Base-by-base conservation (phyloP, 805 yeast genomes). In the Candida dajiaensis region DNA sequence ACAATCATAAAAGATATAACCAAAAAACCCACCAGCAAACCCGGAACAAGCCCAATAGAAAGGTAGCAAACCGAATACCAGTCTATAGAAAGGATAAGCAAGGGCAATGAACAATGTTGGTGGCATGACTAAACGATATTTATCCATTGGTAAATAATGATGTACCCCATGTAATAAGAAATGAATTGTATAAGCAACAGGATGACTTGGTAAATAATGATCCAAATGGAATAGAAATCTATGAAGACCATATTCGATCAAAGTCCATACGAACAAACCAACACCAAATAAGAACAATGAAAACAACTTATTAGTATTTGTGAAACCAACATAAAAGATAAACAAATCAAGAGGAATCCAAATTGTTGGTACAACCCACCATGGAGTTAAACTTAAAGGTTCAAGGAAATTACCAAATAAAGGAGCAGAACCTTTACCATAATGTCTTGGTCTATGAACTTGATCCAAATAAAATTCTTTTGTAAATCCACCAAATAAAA, bases 61-160 rank as follows among this genome's bases (percentile, higher is more conserved):
- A 45, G 97, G 95, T 57, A 94, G 75, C 8, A 89, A 51, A 5
- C 71, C 63, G 61, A 89, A 94, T 16, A 94, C 94, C 45, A 87
- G 65, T 54, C 70, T 78, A 69, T 86, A 87, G 67, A 94, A 77
- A 40, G 99, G 99, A 36, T 74, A 77, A 42, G 89, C 81, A 52
- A 94, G 69, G 3, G 77, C 67, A 15, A 83, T 52, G 53, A 92
- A 83, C 61, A 94, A 70, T 0, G 97, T 74, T 42, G 99, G 99
- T 3, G 99, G 99, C 86, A 94, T 85, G 33, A 94, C 99, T 59
- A 94, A 77, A 64, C 99, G 81, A 64, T 80, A 73, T 50, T 78
- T 79, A 70, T 94, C 99, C 99, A 95, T 94, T 52, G 99, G 99
- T 56, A 94, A 75, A 66, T 87, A 94, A 67, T 94, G 99, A 66